A percentile compares a stretch with the other conserved stretches of the same genome.
These are phyloP conservation scores for Aspergillus udagawae DNA, from an alignment of 2,329 filamentous ascomycete genomes.

Conservation along the genomic window DNA sequence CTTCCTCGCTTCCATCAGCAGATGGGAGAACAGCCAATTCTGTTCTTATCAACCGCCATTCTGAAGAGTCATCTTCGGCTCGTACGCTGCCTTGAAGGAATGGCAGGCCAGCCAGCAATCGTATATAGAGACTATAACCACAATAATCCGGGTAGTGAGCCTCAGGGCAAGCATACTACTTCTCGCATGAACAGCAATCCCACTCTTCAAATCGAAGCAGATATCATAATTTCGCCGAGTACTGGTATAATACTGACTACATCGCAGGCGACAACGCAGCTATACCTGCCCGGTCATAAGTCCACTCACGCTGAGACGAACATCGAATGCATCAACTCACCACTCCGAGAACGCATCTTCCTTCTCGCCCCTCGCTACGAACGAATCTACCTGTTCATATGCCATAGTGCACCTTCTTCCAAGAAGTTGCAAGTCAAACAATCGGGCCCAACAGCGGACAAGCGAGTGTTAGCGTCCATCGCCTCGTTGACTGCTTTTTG, in stretches of 20 bases:
- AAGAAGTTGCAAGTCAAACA: constrained; percentile 19
- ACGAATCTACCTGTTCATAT: constrained; percentile 63
- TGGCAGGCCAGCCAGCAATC: constrained; percentile 8
- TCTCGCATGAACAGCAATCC: not conserved
- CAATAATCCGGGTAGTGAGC: not conserved
- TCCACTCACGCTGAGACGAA: constrained; percentile 4
- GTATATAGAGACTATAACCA: constrained; percentile 25
- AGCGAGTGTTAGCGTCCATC: constrained; percentile 12
- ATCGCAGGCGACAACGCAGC: constrained; percentile 68
- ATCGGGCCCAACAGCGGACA: constrained; percentile 6
- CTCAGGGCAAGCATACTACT: not conserved
- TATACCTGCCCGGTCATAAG: constrained; percentile 60
- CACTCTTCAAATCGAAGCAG: constrained; percentile 42
- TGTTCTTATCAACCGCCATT: constrained; percentile 24
- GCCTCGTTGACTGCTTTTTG: constrained; percentile 23
- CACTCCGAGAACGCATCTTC: constrained; percentile 54
- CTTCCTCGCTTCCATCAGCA: not conserved
- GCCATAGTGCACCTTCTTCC: constrained; percentile 21
- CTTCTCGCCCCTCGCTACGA: constrained; percentile 60
- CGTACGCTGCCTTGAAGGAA: constrained; percentile 16
- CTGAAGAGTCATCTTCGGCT: constrained; percentile 23
- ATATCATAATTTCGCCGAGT: constrained; percentile 66
- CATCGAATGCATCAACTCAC: constrained; percentile 28
- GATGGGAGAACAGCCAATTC: constrained; percentile 20
- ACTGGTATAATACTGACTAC: constrained; percentile 68